Evolutionary conservation across 306 rosid genomes (phyloP), one percentile per base, ranked within the genome.

Genomic region (Casuarina cunninghamiana): DNA sequence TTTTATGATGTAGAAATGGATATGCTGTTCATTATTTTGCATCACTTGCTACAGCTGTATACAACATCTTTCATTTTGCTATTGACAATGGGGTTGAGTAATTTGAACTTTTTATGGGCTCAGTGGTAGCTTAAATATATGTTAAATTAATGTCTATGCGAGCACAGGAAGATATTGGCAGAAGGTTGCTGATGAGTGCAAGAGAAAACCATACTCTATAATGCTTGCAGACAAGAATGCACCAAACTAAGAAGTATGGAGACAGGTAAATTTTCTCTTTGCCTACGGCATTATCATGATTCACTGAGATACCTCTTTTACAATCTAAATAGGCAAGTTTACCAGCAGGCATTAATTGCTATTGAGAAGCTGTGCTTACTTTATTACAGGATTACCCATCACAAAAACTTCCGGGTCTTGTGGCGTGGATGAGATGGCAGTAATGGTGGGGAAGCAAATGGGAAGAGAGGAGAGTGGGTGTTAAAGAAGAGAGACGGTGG

Each of bases 201-300:
- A 83, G 83, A 95, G 74, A 80, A 93, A 89, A 84, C 97, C 98
- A 3, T 86, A 86, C 79, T 95, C 98, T 57, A 91, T 95, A 80
- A 80, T 95, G 89, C 97, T 95, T 78, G 98, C 97, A 9, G 98
- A 95, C 90, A 95, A 95, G 89, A 95, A 95, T 88, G 98, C 98
- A 16, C 98, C 98, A 21, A 95, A 95, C 86, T 89, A 87, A 89
- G 97, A 92, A 91, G 98, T 95, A 76, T 95, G 98, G 98, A 85
- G 92, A 86, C 90, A 81, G 90, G 98, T 89, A 76, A 63, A 84
- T 41, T 70, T 74, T 44, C 88, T 76, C 55, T 53, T 62, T 74
- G 73, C 63, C 82, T 73, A 71, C 39, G 38, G 55, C 75, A 51
- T 63, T 50, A 21, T 60, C 66, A 80, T 61, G 69, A 69, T 76